A percentile compares a stretch with the other conserved stretches of the same genome.
These are phyloP conservation scores for Pulveroboletus sp. DNA, from an alignment of 768 basidiomycete genomes.

Conservation along the genomic window DNA sequence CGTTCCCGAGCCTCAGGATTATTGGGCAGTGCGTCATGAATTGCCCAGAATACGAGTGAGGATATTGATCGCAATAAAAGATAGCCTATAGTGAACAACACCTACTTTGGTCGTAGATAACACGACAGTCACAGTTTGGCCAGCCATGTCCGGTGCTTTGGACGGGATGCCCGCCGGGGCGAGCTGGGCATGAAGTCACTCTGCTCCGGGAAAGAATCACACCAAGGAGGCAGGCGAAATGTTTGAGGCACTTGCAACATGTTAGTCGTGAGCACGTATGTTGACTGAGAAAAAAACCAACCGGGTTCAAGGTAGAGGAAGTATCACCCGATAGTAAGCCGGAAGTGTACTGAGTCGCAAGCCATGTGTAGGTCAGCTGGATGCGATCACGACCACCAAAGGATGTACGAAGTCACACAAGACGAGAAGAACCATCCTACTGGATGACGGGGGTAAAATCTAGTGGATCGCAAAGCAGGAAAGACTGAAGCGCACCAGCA, in stretches of 20 bases:
- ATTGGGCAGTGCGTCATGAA: constrained; percentile 52
- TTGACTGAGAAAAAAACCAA: constrained; percentile 24
- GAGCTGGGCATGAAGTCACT: constrained; percentile 65
- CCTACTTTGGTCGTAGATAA: not conserved
- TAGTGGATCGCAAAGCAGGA: too few relatives aligned
- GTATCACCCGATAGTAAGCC: constrained; percentile 57
- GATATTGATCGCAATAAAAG: constrained; percentile 60
- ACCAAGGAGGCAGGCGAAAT: constrained; percentile 39
- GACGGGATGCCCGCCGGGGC: constrained; percentile 40
- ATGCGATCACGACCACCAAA: too few relatives aligned
- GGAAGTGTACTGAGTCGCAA: constrained; percentile 46
- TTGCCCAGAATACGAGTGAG: constrained; percentile 61
- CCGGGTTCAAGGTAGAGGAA: constrained; percentile 64
- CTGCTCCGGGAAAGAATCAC: constrained; percentile 55
- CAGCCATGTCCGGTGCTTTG: constrained; percentile 40
- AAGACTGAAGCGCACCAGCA: too few relatives aligned
- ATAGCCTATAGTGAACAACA: constrained; percentile 43
- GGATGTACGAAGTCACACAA: too few relatives aligned
- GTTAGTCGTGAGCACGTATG: not conserved
- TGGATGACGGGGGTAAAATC: too few relatives aligned
- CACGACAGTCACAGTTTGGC: constrained; percentile 48
- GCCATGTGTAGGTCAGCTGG: constrained; percentile 8
- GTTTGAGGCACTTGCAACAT: not conserved
- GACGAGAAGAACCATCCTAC: too few relatives aligned
- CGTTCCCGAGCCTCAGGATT: constrained; percentile 63